These are phyloP conservation scores for Talaromyces sp. DNA, from an alignment of 2,329 filamentous ascomycete genomes.

Conservation along the genomic window DNA sequence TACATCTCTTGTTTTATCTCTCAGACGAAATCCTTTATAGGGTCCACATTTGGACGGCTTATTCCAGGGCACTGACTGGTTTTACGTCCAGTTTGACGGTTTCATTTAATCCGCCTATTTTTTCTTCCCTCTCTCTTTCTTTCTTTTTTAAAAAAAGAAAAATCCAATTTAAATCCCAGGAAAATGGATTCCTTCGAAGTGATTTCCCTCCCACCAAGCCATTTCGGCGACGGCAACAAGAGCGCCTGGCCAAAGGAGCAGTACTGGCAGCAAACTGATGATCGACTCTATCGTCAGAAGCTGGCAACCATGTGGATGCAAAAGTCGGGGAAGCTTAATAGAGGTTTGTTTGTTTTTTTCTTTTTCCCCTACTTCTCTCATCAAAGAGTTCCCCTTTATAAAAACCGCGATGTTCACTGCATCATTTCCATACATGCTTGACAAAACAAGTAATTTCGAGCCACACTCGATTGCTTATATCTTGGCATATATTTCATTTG, in stretches of 20 bases:
- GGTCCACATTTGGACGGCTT: background rate
- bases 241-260: slow-evolving; percentile 31
- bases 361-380: background rate
- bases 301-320: slow-evolving; percentile 47
- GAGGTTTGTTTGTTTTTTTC: slow-evolving; percentile 24
- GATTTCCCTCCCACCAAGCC: slow-evolving; percentile 24
- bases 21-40: background rate
- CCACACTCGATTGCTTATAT: background rate
- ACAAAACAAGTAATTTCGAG: background rate
- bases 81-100: background rate
- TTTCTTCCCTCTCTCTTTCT: background rate
- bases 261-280: slow-evolving; percentile 33
- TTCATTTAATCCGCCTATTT: background rate
- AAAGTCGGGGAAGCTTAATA: slow-evolving; percentile 31
- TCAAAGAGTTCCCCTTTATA: background rate
- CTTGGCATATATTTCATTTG: background rate
- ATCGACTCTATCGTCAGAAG: slow-evolving; percentile 43
- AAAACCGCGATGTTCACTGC: background rate
- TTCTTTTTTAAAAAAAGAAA: background rate
- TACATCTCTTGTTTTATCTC: background rate
- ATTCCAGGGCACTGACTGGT: background rate
- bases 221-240: slow-evolving; percentile 35
- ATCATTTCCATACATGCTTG: background rate
- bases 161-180: background rate
- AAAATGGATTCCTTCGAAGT: slow-evolving; percentile 11